Evolutionary conservation across 768 basidiomycete genomes (phyloP).

Genomic region (Xanthoconium purpureum): DNA sequence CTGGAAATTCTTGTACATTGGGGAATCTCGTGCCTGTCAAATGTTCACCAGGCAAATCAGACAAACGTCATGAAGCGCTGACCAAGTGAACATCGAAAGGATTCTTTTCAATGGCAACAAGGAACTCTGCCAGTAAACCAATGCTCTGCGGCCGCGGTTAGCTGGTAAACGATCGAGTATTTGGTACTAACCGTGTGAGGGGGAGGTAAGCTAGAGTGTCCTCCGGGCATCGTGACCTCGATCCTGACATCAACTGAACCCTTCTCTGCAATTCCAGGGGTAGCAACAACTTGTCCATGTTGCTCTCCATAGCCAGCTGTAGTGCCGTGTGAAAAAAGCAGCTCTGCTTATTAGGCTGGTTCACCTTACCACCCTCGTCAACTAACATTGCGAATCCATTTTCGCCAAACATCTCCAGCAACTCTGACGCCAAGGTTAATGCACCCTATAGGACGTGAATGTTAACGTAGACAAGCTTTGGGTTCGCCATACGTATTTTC

Average conservation of each 20-base stretch:
- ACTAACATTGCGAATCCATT: conserved; percentile 74
- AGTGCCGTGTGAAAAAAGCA: neutral
- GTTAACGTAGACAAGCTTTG: neutral
- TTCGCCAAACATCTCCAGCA: conserved; percentile 64
- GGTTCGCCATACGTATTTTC: conserved; percentile 37
- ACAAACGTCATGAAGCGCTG: conserved; percentile 7
- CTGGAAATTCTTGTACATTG: conserved; percentile 57
- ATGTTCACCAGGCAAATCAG: neutral
- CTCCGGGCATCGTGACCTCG: conserved; percentile 68
- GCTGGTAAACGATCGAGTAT: neutral
- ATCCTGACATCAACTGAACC: conserved; percentile 63
- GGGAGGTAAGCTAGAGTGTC: conserved; percentile 85
- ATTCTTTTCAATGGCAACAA: conserved; percentile 67
- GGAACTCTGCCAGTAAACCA: conserved; percentile 70
- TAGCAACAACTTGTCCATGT: conserved; percentile 55
- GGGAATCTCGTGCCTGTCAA: conserved; percentile 49
- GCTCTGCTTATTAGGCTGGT: neutral
- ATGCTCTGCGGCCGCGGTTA: conserved; percentile 55
- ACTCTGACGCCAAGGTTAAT: conserved; percentile 39
- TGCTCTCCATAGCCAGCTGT: conserved; percentile 49
- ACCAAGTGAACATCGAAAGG: conserved; percentile 56
- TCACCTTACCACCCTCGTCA: conserved; percentile 76
- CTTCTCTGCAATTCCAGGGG: conserved; percentile 69
- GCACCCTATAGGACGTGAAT: conserved; percentile 47
- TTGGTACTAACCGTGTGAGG: conserved; percentile 60